Evolutionary conservation across 148 eudicot genomes (phyloP).

Genomic region (Cornus controversa): DNA sequence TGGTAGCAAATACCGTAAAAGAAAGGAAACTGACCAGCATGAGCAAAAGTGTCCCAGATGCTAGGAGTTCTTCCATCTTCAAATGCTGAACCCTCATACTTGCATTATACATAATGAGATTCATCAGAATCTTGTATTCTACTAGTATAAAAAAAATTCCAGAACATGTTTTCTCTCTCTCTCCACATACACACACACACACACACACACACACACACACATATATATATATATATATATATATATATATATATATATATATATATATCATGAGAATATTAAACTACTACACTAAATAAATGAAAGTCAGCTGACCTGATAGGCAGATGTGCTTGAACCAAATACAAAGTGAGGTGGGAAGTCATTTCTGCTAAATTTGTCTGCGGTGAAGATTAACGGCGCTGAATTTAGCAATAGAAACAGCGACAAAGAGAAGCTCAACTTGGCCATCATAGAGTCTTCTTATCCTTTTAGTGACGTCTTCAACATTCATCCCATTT

Average conservation of each 20-base stretch:
- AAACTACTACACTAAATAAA: background rate
- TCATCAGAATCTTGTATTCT: background rate
- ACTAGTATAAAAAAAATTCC: no score
- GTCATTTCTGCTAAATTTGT: conserved; percentile 21
- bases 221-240: no score
- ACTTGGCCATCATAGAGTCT: background rate
- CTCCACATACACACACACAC: no score
- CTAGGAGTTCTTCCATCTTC: conserved; percentile 44
- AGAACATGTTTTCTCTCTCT: no score
- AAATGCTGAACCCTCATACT: conserved; percentile 50
- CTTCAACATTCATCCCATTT: no score
- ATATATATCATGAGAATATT: background rate
- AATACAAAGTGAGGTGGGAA: conserved; percentile 41
- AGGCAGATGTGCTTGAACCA: conserved; percentile 44
- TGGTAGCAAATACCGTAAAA: no score
- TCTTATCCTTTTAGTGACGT: no score
- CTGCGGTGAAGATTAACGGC: background rate
- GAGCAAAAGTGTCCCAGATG: conserved; percentile 53
- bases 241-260: background rate
- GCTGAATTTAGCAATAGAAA: conserved; percentile 8
- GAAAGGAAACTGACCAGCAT: conserved; percentile 32
- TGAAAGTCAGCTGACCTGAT: conserved; percentile 26
- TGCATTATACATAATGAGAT: background rate
- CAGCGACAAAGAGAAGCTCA: background rate
- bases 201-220: no score